Evolutionary conservation across 2,329 filamentous ascomycete species (phyloP), one percentile per base, ranked within the genome.

Genomic region (Amphichorda felina): DNA sequence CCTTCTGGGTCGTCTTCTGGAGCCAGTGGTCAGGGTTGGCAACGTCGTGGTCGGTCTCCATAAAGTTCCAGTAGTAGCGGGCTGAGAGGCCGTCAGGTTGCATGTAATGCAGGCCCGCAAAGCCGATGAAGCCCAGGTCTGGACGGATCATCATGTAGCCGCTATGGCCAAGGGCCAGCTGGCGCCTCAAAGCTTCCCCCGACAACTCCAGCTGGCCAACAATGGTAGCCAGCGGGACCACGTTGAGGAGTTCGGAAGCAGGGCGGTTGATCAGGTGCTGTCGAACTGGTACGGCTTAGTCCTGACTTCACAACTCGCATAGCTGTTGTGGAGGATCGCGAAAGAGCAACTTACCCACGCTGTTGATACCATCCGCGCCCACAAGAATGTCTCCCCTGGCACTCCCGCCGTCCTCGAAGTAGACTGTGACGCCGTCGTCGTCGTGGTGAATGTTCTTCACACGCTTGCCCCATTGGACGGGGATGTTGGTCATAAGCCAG

Each of bases 351-450:
- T 28, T 7, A 28, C 26, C 26, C 11, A 28, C 15, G 26, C 26
- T 28, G 26, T 33, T 33, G 17, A 33, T 33, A 14, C 30, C 30
- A 13, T 33, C 30, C 15, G 30, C 30, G 17, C 30, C 30, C 18
- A 33, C 21, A 3, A 33, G 30, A 21, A 33, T 15, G 16, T 33
- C 17, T 4, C 30, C 30, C 13, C 17, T 9, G 8, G 30, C 30
- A n/a, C 13, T 17, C 13, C 15, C 21, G 11, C 30, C 30, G 5
- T 33, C 30, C 7, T 33, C 30, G 17, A 33, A 33, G 5, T 4
- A 16, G 15, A 33, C 17, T 11, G 30, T 16, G 14, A 33, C 30
- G 30, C 16, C 17, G 30, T 18, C 16, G 18, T 19, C 30, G 21
- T 19, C 17, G 18, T 14, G 13, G 26, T 6, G 5, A 13, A 28